Percentiles rank a stretch among this genome's conserved stretches.
Conservation (phyloP, 176 grass and related monocot species). For the Puccinellia tenuiflora region DNA sequence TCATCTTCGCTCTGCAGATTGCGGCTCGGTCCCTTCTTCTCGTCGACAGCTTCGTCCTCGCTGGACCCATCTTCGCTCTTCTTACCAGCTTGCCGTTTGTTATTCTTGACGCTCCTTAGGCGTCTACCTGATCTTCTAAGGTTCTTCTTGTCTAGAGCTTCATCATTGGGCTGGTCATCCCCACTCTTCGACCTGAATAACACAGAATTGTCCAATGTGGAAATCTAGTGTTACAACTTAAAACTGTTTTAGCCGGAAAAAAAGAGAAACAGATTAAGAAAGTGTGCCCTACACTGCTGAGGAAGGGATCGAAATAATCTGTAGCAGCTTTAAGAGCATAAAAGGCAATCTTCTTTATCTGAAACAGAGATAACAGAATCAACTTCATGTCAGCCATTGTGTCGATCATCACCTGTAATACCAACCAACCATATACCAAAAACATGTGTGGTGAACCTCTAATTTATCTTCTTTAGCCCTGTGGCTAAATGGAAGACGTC, state of each 20-base stretch:
- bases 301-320: slow-evolving; percentile 32
- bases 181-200: background rate
- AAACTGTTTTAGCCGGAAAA: background rate
- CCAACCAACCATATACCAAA: background rate
- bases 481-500: slow-evolving; percentile 59
- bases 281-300: slow-evolving; percentile 24
- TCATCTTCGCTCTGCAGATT: background rate
- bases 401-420: background rate
- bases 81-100: background rate
- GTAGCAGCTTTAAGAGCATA: slow-evolving; percentile 47
- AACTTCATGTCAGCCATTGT: background rate
- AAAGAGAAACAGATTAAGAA: background rate
- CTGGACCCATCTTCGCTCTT: background rate
- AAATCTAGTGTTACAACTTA: background rate
- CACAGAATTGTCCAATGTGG: background rate
- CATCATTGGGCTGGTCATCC: background rate
- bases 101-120: background rate
- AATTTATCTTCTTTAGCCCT: slow-evolving; percentile 81
- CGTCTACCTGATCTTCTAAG: background rate
- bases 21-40: background rate
- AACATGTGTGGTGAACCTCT: slow-evolving; percentile 31
- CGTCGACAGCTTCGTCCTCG: background rate
- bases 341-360: slow-evolving; percentile 77
- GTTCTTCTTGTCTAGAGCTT: background rate
- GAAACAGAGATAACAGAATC: background rate